Base-by-base conservation (phyloP, 176 grass and related monocot genomes). In the Paspalum vaginatum region DNA sequence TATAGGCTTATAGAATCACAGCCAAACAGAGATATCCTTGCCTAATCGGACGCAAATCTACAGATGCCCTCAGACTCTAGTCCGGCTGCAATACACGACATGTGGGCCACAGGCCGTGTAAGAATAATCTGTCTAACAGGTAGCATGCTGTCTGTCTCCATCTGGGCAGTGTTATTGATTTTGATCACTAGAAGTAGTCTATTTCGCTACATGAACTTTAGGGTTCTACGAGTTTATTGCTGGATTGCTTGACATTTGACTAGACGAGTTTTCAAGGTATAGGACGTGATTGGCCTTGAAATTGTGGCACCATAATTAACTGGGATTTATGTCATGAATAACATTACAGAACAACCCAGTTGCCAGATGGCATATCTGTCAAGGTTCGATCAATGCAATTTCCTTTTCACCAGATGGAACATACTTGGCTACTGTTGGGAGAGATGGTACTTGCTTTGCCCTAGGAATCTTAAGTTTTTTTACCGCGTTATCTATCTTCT, bases 281-380 rank as follows among this genome's bases (percentile, higher is more conserved):
- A 72, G 24, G 38, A 45, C 39, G 64, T 87, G 14, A 40, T 57
- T 47, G 9, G 1, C 41, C 49, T 56, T 77, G 21, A 78, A 71
- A 83, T 40, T 70, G 21, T 57, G 41, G 44, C 52, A 12, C 70
- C 1, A 55, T 74, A 63, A 48, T 85, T 75, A 63, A 78, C 61
- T 49, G 66, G 53, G 65, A n/a, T 75, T 68, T 54, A 61, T 75
- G 42, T 89, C n/a, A 10, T 70, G 22, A 53, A 79, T 72, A 49
- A 75, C 58, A 63, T 73, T 86, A 49, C 86, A 99, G 96, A 88
- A 92, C 75, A 99, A 99, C 74, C 90, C 96, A 75, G 61, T 87
- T 60, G 88, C 90, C 52, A 93, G 96, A 86, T 99, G 96, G 96
- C 96, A 95, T 87, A 93, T 99, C 68, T 93, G 82, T 84, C 88